phyloP scores from a whole-genome alignment of 2,329 filamentous ascomycete species.

The Fusarium humuli region DNA sequence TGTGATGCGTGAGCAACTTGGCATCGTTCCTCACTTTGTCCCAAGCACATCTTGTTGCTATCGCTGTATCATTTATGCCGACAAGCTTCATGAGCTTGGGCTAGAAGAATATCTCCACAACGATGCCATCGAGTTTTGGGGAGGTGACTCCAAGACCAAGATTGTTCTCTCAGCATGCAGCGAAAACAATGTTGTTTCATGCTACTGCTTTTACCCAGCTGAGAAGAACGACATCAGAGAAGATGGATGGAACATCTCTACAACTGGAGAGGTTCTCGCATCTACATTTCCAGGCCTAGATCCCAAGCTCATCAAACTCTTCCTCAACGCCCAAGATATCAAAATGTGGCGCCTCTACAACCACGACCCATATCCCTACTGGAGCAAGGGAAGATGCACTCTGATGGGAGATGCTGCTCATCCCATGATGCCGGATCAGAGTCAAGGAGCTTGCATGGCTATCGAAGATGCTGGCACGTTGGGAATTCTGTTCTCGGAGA shows the following conservation, averaged over 20 bases:
- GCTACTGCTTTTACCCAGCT: constrained; percentile 74
- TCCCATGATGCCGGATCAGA: constrained; percentile 29
- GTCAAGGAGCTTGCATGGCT: constrained; percentile 14
- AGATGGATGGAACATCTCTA: constrained; percentile 65
- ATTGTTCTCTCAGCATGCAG: constrained; percentile 74
- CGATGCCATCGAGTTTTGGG: constrained; percentile 72
- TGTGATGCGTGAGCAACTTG: constrained; percentile 13
- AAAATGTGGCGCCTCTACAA: constrained; percentile 70
- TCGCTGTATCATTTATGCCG: constrained; percentile 17
- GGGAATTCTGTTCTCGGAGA: background rate
- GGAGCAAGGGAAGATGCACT: constrained; percentile 23
- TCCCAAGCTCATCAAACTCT: constrained; percentile 63
- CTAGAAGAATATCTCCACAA: constrained; percentile 21
- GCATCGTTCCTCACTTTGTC: background rate
- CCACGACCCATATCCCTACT: constrained; percentile 27
- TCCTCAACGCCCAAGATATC: constrained; percentile 68
- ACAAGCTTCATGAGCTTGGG: constrained; percentile 5
- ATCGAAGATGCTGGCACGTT: constrained; percentile 16
- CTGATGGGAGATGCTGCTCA: constrained; percentile 32
- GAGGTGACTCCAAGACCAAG: constrained; percentile 67
- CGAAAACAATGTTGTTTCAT: constrained; percentile 67
- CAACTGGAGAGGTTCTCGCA: constrained; percentile 65
- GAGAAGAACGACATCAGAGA: constrained; percentile 66
- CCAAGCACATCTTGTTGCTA: constrained; percentile 23
- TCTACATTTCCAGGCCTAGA: constrained; percentile 69